Conservation (phyloP, 169 alveolate genomes). For the Eimeria praecox region DNA sequence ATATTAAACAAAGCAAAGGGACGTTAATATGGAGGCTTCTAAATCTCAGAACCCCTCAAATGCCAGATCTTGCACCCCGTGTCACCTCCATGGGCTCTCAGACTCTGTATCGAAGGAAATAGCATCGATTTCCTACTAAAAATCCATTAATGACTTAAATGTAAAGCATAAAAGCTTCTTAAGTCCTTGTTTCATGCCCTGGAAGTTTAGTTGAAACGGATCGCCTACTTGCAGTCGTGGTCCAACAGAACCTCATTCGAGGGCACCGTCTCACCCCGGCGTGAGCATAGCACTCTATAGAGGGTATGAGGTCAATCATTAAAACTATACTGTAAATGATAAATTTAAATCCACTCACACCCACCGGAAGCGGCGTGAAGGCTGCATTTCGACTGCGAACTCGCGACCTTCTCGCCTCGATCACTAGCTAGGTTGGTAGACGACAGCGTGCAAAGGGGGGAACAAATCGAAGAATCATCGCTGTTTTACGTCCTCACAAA, state of each 20-base stretch:
- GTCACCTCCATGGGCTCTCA: too few relatives aligned
- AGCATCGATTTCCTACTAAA: background rate
- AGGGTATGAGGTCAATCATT: rapidly evolving
- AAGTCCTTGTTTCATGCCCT: background rate
- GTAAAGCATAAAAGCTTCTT: background rate
- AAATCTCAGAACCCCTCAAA: background rate
- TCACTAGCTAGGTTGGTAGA: background rate
- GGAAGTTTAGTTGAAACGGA: background rate
- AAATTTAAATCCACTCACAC: background rate
- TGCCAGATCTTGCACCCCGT: background rate
- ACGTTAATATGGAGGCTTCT: background rate
- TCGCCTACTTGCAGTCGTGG: background rate
- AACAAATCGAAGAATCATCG: background rate
- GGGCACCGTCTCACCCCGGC: background rate
- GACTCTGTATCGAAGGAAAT: background rate
- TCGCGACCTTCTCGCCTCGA: background rate
- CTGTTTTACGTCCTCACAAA: background rate
- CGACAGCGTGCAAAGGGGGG: background rate
- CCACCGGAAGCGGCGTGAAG: background rate
- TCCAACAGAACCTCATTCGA: background rate
- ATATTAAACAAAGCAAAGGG: background rate
- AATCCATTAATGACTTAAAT: background rate
- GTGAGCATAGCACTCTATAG: background rate
- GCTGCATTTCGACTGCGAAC: background rate
- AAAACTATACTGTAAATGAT: background rate